Conservation (phyloP, 1,284 basidiomycete species). For the Cystobasidiaceae sp. region DNA sequence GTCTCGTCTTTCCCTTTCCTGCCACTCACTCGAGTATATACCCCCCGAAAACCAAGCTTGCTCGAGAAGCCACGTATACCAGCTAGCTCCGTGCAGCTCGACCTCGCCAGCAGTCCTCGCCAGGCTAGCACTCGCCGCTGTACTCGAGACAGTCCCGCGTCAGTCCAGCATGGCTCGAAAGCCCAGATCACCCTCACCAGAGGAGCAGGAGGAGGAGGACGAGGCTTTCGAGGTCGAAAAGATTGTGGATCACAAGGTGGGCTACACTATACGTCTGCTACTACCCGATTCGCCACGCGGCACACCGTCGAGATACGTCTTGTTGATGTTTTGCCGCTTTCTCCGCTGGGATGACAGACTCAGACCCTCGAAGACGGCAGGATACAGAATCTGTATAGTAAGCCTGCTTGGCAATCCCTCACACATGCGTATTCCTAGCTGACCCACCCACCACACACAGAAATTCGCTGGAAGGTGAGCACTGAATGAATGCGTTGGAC, state of each 20-base stretch:
- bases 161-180: background rate
- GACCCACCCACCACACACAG: background rate
- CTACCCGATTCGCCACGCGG: background rate
- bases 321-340: background rate
- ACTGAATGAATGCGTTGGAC: background rate
- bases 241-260: constrained; percentile 5
- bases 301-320: background rate
- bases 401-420: background rate
- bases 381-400: background rate
- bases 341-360: background rate
- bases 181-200: background rate
- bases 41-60: too few relatives aligned
- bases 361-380: background rate
- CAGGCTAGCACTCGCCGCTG: too few relatives aligned
- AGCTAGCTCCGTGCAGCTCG: too few relatives aligned
- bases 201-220: background rate
- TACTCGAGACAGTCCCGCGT: background rate
- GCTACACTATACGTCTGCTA: background rate
- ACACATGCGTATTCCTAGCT: background rate
- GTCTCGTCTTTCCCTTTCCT: too few relatives aligned
- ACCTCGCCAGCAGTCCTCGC: too few relatives aligned
- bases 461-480: background rate
- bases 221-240: background rate
- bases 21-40: too few relatives aligned
- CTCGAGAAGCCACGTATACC: too few relatives aligned